These are phyloP conservation scores for Diversispora epigaea DNA, from an alignment of 192 early-diverging fungal species.

Conservation along the genomic window DNA sequence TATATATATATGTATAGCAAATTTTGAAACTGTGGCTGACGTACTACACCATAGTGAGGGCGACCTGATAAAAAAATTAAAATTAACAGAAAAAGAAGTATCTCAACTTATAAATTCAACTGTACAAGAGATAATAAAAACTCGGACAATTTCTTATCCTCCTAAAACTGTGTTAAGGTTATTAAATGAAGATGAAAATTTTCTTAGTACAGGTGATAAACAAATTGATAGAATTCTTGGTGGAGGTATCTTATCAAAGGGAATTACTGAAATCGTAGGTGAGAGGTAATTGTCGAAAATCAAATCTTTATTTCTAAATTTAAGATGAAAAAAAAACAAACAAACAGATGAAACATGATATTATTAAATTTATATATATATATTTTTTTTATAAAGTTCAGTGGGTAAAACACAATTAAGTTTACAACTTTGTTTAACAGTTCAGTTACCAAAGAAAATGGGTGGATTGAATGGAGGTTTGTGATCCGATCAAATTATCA, in stretches of 20 bases:
- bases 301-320: not conserved
- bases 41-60: not conserved
- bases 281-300: conserved; percentile 49
- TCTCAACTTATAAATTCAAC: conserved; percentile 8
- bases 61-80: not conserved
- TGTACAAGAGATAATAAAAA: not conserved
- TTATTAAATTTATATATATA: not conserved
- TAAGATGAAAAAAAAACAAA: not conserved
- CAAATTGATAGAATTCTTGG: conserved; percentile 56
- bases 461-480: conserved; percentile 64
- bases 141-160: not conserved
- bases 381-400: conserved; percentile 47
- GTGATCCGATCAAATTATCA: conserved; percentile 2
- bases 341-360: not conserved
- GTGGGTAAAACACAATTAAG: conserved; percentile 87
- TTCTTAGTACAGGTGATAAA: conserved; percentile 54
- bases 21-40: conserved; percentile 19
- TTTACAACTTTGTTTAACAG: conserved; percentile 74
- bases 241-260: conserved; percentile 57
- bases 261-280: conserved; percentile 73
- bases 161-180: conserved; percentile 38
- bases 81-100: conserved; percentile 11
- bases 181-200: conserved; percentile 32
- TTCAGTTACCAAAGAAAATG: conserved; percentile 55
- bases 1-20: not conserved